These are phyloP conservation scores for Trichopus zeylanicus DNA, from an alignment of 116 monocot genomes.

Conservation along the genomic window DNA sequence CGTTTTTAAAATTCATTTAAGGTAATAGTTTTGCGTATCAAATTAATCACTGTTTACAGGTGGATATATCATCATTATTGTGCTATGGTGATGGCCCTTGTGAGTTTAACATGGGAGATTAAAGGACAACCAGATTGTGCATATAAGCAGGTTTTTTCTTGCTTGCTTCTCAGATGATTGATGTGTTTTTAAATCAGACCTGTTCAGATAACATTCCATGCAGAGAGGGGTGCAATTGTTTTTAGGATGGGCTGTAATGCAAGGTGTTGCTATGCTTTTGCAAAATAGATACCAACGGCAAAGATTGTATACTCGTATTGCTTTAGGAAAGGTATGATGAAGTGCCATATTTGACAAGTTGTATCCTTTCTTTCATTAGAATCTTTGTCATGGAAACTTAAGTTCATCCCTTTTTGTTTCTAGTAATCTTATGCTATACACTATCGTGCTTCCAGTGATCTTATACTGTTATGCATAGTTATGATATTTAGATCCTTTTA, in stretches of 20 bases:
- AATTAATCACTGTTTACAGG: slow-evolving; percentile 38
- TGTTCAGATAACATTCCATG: no score
- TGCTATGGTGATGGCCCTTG: slow-evolving; percentile 69
- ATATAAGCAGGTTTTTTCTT: slow-evolving; percentile 59
- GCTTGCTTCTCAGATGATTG: neutral
- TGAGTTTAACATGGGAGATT: slow-evolving; percentile 98
- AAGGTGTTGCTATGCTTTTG: slow-evolving; percentile 94
- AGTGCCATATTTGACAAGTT: neutral
- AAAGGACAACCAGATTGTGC: slow-evolving; percentile 93
- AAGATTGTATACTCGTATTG: slow-evolving; percentile 95
- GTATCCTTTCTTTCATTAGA: neutral
- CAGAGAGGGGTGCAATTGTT: slow-evolving; percentile 89
- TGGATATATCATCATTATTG: slow-evolving; percentile 83
- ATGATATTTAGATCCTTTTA: no score
- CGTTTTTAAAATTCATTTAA: no score
- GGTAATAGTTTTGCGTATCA: no score
- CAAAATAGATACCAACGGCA: slow-evolving; percentile 98
- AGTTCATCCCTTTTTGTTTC: no score
- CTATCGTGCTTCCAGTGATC: no score
- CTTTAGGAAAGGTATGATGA: slow-evolving; percentile 90
- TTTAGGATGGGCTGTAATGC: slow-evolving; percentile 92
- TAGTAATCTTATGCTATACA: no score
- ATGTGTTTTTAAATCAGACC: no score
- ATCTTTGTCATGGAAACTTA: no score
- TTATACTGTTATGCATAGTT: no score